Evolutionary conservation across 345 rosid species (phyloP), one percentile per base, ranked within the genome.

Genomic region (Erodium maritimum): DNA sequence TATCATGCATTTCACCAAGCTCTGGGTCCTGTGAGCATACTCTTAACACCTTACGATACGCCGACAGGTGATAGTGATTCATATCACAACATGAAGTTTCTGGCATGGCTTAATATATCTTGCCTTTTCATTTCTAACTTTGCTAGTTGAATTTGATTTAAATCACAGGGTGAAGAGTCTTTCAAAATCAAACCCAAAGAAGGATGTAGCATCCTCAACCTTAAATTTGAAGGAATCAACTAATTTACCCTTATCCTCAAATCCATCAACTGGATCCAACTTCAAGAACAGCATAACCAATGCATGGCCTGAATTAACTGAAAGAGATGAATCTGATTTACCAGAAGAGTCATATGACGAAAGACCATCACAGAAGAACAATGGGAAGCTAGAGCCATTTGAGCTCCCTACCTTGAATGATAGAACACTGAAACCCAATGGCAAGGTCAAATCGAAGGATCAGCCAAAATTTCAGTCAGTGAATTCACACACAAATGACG

Each of bases 1-100:
- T 93, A 59, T 93, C 99, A 20, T 93, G 99, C 77, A 88, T 93
- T 71, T 93, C 99, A 56, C 99, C 99, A 53, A 80, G 90, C 74
- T 86, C 99, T 24, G 99, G 99, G 61, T 93, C 90, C 63, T 93
- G 96, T 71, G 99, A 89, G 73, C 99, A 93, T 69, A 89, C 99
- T 52, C 94, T 93, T 51, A 93, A 93, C 74, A 89, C 99, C 66
- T 79, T 93, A 62, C 80, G 99, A 89, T 93, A 93, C 57, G 99
- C 99, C 17, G 99, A 93, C 79, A 89, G 99, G 99, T 85, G 61
- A 73, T n/a, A 60, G 34, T 1, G 34, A 33, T 54, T 57, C 21
- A 6, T 52, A 45, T 21, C 45, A 60, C 2, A 19, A 59, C 1
- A 25, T 58, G 21, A 52, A 14, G 17, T 6, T 22, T 19, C 59